Base-by-base conservation (phyloP, 352 stramenopile species). In the Poterioochromonas sp. region DNA sequence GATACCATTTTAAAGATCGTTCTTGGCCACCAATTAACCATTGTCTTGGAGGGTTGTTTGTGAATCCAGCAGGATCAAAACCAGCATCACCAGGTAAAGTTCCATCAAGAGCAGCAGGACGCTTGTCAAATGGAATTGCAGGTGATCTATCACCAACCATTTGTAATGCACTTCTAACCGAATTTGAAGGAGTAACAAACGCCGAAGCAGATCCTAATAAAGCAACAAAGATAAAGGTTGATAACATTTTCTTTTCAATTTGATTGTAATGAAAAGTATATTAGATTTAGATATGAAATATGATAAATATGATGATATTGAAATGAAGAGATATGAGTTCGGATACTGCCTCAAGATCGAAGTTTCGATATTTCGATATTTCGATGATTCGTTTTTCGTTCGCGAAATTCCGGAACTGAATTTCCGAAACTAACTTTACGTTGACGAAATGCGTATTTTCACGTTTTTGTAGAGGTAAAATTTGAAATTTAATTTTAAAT, bases 31-130 rank as follows among this genome's bases (percentile, higher is more conserved):
- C 82, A 51, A 88, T 80, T 81, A 89, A 85, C 80, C 83, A 88
- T 0, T 78, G 54, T 53, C 76, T 80, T 44, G 84, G 51, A 29
- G 26, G 74, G 22, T 84, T 86, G 79, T 87, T 92, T 64, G 88
- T 90, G 85, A 93, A 91, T 79, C 87, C 88, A 81, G 90, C 83
- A 35, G 89, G 89, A 82, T 94, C 89, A 82, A 94, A 94, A 76
- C 89, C 89, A 53, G 87, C 84, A 86, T 94, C 89, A 79, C 88
- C 88, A n/a, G 85, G 70, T 44, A 90, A 77, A 62, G 82, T 86
- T 78, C 89, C 89, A 79, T 94, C 89, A 74, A 94, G 85, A 70
- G 85, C 86, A 65, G 84, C 84, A 37, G 89, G 87, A 44, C 83
- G 83, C 62, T 79, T 85, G 79, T 87, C 86, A 83, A 87, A 91